Conservation (phyloP, 2,329 filamentous ascomycete species). For the Zymoseptoria pseudotritici region DNA sequence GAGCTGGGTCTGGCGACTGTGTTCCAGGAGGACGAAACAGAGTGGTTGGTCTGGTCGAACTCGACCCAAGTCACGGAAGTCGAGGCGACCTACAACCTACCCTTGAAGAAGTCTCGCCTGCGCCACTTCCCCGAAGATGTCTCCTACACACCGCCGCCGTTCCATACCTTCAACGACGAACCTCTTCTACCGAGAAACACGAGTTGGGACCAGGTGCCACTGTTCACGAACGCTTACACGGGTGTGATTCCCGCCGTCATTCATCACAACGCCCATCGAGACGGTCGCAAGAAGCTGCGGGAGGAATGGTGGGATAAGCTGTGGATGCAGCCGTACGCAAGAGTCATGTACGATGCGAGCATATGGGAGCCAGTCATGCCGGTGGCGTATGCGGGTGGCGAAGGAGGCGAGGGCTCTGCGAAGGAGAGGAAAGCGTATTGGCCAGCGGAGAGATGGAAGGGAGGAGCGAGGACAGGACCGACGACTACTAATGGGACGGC, state of each 20-base stretch:
- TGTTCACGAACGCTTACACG: conserved; percentile 22
- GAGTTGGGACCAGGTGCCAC: conserved; percentile 15
- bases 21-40: conserved; percentile 22
- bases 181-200: conserved; percentile 10
- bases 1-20: conserved; percentile 21
- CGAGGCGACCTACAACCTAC: conserved; percentile 4
- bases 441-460: conserved; percentile 40
- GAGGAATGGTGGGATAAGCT: conserved; percentile 20
- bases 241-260: conserved; percentile 21
- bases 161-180: conserved; percentile 19
- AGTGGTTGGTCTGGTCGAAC: conserved; percentile 19
- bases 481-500: conserved; percentile 38
- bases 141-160: conserved; percentile 13
- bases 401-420: conserved; percentile 21
- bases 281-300: conserved; percentile 12
- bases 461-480: conserved; percentile 43
- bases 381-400: conserved; percentile 32
- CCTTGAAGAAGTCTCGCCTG: conserved; percentile 4
- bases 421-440: conserved; percentile 29
- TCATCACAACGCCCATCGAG: conserved; percentile 20
- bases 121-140: conserved; percentile 18
- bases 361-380: conserved; percentile 13
- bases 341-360: conserved; percentile 14
- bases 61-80: conserved; percentile 9
- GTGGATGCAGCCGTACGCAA: conserved; percentile 16